A percentile compares a stretch with the other conserved stretches of the same genome.
Evolutionary conservation across 768 basidiomycete species (phyloP).

Genomic region (Mycena polygramma): DNA sequence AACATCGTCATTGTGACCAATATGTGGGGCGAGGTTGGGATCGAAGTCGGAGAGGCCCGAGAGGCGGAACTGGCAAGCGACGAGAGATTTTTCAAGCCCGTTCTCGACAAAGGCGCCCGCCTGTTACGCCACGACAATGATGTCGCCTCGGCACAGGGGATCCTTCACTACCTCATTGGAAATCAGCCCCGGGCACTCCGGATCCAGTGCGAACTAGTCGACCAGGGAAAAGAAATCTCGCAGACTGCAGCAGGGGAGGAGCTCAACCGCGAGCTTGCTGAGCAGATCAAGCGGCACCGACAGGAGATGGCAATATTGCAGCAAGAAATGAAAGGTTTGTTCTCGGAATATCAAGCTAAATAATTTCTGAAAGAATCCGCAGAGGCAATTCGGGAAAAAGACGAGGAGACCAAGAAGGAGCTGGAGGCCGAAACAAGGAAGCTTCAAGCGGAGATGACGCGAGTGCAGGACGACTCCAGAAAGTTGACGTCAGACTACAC

Average conservation of each 20-base stretch:
- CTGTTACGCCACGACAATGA: conserved; percentile 53
- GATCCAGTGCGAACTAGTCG: conserved; percentile 70
- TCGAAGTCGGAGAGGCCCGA: conserved; percentile 52
- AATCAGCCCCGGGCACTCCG: conserved; percentile 58
- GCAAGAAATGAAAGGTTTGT: conserved; percentile 56
- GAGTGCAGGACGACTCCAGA: conserved; percentile 55
- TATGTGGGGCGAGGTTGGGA: conserved; percentile 63
- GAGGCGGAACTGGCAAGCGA: conserved; percentile 52
- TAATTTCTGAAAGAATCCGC: background rate
- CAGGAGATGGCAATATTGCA: conserved; percentile 63
- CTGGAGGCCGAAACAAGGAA: conserved; percentile 59
- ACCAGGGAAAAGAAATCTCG: conserved; percentile 59
- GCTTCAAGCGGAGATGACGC: conserved; percentile 58
- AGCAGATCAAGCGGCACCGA: conserved; percentile 59
- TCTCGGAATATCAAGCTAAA: background rate
- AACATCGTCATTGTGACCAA: conserved; percentile 68
- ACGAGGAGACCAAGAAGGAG: conserved; percentile 61
- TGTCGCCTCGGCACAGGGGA: conserved; percentile 53
- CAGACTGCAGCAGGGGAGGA: conserved; percentile 69
- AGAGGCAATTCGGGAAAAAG: conserved; percentile 57
- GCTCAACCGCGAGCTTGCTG: conserved; percentile 62
- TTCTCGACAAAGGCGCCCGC: conserved; percentile 56
- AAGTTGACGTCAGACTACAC: conserved; percentile 56
- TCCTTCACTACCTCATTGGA: conserved; percentile 58
- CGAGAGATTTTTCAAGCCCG: conserved; percentile 59